phyloP scores from a whole-genome alignment of 345 rosid genomes.

The Geranium brycei region DNA sequence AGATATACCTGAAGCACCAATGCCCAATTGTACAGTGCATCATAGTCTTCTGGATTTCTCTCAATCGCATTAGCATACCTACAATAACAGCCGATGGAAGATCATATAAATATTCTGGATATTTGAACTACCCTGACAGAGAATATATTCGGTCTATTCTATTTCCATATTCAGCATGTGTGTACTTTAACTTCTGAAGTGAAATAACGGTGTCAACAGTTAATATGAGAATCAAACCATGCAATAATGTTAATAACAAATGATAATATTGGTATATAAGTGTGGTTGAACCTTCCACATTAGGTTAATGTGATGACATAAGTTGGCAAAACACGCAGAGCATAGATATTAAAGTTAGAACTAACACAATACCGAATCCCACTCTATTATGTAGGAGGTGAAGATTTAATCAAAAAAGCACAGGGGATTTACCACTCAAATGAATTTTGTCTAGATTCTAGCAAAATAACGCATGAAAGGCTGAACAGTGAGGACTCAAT shows the following conservation, averaged over 20 bases:
- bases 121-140: background rate
- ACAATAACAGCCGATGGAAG: conserved; percentile 6
- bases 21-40: conserved; percentile 96
- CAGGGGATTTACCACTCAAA: too few species aligned
- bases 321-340: background rate
- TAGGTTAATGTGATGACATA: background rate
- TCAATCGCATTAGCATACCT: conserved; percentile 88
- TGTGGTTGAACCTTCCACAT: background rate
- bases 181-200: too few species aligned
- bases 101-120: background rate
- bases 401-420: too few species aligned
- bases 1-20: conserved; percentile 26
- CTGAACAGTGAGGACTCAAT: background rate
- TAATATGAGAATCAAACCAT: background rate
- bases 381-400: too few species aligned
- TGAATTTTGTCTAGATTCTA: too few species aligned
- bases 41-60: conserved; percentile 90
- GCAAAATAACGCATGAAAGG: too few species aligned
- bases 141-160: background rate
- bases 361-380: too few species aligned
- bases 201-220: too few species aligned
- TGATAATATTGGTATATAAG: background rate
- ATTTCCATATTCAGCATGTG: background rate
- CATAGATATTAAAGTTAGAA: too few species aligned
- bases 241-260: background rate